These are phyloP conservation scores for Mycena kentingensis DNA, from an alignment of 768 basidiomycete genomes.

Conservation along the genomic window DNA sequence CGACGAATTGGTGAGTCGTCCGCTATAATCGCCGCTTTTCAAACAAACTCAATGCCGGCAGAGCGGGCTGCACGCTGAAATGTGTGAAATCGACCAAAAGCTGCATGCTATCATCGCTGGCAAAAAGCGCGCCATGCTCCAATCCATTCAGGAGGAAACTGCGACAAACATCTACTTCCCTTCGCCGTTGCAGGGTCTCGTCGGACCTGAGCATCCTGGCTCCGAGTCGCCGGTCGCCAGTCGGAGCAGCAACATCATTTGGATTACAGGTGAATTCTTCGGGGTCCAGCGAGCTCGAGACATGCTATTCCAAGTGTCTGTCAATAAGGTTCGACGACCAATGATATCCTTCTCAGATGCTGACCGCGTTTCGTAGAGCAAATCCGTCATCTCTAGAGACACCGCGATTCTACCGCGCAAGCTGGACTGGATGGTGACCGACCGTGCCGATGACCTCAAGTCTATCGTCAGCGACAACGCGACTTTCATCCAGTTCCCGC, in stretches of 20 bases:
- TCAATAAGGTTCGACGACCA: constrained; percentile 67
- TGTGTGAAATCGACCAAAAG: constrained; percentile 93
- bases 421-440: constrained; percentile 98
- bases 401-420: constrained; percentile 95
- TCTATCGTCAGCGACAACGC: constrained; percentile 95
- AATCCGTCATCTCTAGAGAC: constrained; percentile 87
- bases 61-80: constrained; percentile 90
- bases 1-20: constrained; percentile 88
- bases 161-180: constrained; percentile 97
- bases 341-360: constrained; percentile 3
- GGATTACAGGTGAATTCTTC: constrained; percentile 98
- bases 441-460: constrained; percentile 91
- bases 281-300: constrained; percentile 93
- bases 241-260: constrained; percentile 77
- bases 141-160: constrained; percentile 95
- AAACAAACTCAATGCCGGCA: constrained; percentile 34
- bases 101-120: constrained; percentile 90
- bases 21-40: not conserved
- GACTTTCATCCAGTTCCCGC: constrained; percentile 91
- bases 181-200: constrained; percentile 82
- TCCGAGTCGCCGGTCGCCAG: constrained; percentile 41
- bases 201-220: constrained; percentile 63
- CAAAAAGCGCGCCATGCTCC: constrained; percentile 82
- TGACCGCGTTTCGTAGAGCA: constrained; percentile 55
- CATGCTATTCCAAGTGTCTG: constrained; percentile 88